Percentiles rank a stretch among this genome's conserved stretches.
Evolutionary conservation across 2,329 filamentous ascomycete species (phyloP).

Genomic region (Curvularia lunata): DNA sequence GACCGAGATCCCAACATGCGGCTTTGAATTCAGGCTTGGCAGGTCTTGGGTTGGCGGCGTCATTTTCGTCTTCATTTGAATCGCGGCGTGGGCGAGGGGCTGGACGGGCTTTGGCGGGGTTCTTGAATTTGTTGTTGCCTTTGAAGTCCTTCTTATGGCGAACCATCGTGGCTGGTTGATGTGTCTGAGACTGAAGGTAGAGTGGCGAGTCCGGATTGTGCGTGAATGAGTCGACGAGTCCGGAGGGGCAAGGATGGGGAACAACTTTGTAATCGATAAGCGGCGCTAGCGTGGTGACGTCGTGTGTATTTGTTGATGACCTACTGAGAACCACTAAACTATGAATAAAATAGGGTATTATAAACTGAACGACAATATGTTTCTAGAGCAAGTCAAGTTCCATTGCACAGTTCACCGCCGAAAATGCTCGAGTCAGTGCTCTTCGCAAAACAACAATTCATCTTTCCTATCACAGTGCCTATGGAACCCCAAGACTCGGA

Average conservation of each 20-base stretch:
- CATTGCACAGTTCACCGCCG: neutral
- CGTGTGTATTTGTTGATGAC: slow-evolving; percentile 1
- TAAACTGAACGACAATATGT: neutral
- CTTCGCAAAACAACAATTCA: slow-evolving; percentile 5
- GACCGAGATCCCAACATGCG: slow-evolving; percentile 96
- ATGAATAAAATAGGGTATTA: neutral
- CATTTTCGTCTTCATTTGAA: slow-evolving; percentile 32
- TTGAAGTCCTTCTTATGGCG: slow-evolving; percentile 91
- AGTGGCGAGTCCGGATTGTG: slow-evolving; percentile 6
- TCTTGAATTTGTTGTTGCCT: slow-evolving; percentile 73
- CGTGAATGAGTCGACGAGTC: slow-evolving; percentile 7
- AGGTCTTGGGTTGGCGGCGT: slow-evolving; percentile 37
- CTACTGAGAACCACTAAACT: neutral
- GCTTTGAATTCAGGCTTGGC: slow-evolving; percentile 76
- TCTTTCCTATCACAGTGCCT: slow-evolving; percentile 19
- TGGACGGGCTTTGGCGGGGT: slow-evolving; percentile 62
- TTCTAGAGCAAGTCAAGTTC: neutral
- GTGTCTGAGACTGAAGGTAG: neutral
- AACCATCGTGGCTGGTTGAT: slow-evolving; percentile 66
- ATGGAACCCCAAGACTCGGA: slow-evolving; percentile 76
- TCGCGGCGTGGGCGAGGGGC: slow-evolving; percentile 53
- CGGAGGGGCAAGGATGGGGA: slow-evolving; percentile 29
- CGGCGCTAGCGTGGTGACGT: slow-evolving; percentile 21
- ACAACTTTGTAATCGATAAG: slow-evolving; percentile 34
- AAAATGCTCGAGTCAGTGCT: slow-evolving; percentile 4